Evolutionary conservation across 2,329 filamentous ascomycete genomes (phyloP).

Genomic region (Colletotrichum sansevieriae): DNA sequence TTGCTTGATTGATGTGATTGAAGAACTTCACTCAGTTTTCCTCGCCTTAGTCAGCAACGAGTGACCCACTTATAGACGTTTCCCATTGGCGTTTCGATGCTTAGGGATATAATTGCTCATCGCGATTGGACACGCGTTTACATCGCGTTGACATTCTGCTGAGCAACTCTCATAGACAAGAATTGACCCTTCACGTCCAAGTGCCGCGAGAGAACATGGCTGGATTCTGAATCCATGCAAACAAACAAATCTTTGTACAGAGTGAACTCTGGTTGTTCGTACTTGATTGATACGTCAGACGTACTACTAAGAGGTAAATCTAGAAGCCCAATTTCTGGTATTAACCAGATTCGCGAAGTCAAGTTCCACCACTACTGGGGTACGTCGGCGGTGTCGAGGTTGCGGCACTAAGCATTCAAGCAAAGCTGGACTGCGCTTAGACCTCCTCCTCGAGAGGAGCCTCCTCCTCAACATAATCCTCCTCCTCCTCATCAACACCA

Average conservation of each 20-base stretch:
- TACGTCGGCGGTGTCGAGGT: slow-evolving; percentile 21
- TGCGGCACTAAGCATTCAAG: not conserved
- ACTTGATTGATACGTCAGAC: slow-evolving; percentile 50
- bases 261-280: slow-evolving; percentile 46
- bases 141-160: no score
- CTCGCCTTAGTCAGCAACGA: slow-evolving; percentile 50
- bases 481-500: slow-evolving; percentile 95
- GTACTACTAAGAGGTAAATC: slow-evolving; percentile 56
- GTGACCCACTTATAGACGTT: slow-evolving; percentile 11
- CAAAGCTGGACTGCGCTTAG: slow-evolving; percentile 47
- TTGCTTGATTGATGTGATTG: slow-evolving; percentile 15
- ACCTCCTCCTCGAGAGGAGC: slow-evolving; percentile 79
- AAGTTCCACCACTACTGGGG: slow-evolving; percentile 41
- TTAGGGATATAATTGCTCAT: no score
- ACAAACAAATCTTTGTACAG: slow-evolving; percentile 17
- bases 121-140: no score
- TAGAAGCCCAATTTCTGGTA: slow-evolving; percentile 50
- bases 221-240: not conserved
- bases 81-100: slow-evolving; percentile 21
- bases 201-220: no score
- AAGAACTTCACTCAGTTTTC: slow-evolving; percentile 46
- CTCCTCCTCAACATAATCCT: slow-evolving; percentile 89
- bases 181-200: no score
- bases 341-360: slow-evolving; percentile 45
- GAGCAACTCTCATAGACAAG: no score